phyloP scores from a whole-genome alignment of 1,139 yeast species.

The Debaryomyces coudertii region DNA sequence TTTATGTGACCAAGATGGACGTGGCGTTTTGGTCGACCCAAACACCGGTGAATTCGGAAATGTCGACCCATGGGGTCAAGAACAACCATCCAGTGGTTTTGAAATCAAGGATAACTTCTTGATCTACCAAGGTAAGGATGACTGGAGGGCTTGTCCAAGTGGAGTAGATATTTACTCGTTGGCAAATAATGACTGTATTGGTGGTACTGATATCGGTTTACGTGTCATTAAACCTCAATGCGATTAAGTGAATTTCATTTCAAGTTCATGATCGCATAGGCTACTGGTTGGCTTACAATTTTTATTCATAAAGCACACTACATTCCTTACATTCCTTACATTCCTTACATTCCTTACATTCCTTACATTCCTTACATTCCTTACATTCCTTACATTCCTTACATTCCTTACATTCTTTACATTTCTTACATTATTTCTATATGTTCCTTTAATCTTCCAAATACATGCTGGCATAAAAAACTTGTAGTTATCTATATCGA shows the following conservation, averaged over 20 bases:
- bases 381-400: neutral
- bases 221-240: conserved; percentile 8
- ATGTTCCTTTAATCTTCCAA: neutral
- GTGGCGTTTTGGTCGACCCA: conserved; percentile 29
- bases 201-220: conserved; percentile 30
- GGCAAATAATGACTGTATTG: conserved; percentile 29
- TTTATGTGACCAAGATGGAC: conserved; percentile 32
- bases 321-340: neutral
- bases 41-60: conserved; percentile 34
- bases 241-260: neutral
- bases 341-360: neutral
- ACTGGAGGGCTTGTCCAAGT: conserved; percentile 33
- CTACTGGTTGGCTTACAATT: neutral
- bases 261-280: too few relatives aligned
- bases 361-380: neutral
- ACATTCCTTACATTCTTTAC: neutral
- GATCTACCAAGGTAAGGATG: conserved; percentile 23
- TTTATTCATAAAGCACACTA: neutral
- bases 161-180: conserved; percentile 28
- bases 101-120: conserved; percentile 27
- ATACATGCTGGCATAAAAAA: neutral
- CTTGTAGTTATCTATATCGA: too few relatives aligned
- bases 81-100: conserved; percentile 29
- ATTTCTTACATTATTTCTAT: neutral
- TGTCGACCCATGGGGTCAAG: conserved; percentile 32